A percentile compares a stretch with the other conserved stretches of the same genome.
Conservation (phyloP, 495 filamentous ascomycete species). For the Tuber brumale region DNA sequence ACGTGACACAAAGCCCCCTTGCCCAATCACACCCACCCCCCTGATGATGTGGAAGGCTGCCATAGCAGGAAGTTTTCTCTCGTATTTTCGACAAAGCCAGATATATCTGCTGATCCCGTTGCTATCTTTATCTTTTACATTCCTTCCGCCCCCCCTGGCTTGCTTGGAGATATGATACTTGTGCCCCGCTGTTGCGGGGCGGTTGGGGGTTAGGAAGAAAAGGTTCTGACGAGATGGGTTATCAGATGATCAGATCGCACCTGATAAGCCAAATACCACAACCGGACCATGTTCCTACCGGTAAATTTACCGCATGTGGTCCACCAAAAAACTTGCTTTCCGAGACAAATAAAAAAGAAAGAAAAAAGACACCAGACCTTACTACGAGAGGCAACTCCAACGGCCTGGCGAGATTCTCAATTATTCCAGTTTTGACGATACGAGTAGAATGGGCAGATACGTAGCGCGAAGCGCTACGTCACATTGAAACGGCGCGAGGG, state of each 20-base stretch:
- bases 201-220: background rate
- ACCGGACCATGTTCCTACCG: too few species aligned
- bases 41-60: background rate
- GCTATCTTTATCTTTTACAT: accelerated
- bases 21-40: background rate
- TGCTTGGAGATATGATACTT: background rate
- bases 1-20: background rate
- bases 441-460: too few species aligned
- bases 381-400: too few species aligned
- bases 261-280: too few species aligned
- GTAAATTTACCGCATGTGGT: too few species aligned
- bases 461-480: too few species aligned
- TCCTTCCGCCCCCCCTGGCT: background rate
- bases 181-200: background rate
- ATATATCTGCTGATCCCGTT: background rate
- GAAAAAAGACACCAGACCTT: too few species aligned
- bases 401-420: too few species aligned
- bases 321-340: too few species aligned
- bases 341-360: too few species aligned
- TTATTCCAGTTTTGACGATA: too few species aligned
- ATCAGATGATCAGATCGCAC: background rate
- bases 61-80: background rate
- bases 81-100: background rate
- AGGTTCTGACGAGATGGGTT: background rate
- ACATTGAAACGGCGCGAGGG: too few species aligned